phyloP scores from a whole-genome alignment of 495 filamentous ascomycete genomes.

The Aspergillus saccharolyticus region DNA sequence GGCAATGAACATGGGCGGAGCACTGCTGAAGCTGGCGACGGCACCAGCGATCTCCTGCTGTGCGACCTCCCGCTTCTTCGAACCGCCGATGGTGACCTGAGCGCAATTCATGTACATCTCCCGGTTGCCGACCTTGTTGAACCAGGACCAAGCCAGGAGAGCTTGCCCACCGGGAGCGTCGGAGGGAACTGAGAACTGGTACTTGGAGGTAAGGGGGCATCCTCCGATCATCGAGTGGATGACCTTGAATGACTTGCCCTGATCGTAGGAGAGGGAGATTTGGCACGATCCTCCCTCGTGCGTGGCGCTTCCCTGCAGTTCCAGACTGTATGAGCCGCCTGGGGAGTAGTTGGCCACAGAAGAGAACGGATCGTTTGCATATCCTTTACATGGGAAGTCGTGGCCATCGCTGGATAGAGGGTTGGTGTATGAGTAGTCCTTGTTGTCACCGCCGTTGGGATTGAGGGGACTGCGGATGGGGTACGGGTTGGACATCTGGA shows the following conservation, averaged over 20 bases:
- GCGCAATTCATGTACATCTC: constrained; percentile 98
- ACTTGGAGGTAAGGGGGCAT: constrained; percentile 57
- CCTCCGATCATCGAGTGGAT: constrained; percentile 80
- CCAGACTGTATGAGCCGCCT: constrained; percentile 37
- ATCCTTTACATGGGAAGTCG: constrained; percentile 52
- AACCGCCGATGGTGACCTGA: constrained; percentile 58
- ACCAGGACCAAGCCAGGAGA: constrained; percentile 81
- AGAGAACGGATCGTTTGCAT: constrained; percentile 40
- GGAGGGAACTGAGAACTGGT: constrained; percentile 45
- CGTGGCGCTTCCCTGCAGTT: constrained; percentile 50
- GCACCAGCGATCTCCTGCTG: constrained; percentile 3
- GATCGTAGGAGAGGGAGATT: constrained; percentile 74
- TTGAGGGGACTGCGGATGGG: constrained; percentile 47
- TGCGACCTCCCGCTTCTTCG: constrained; percentile 25
- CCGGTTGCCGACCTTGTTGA: constrained; percentile 82
- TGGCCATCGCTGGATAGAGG: constrained; percentile 38
- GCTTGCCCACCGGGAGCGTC: constrained; percentile 47
- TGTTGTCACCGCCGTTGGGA: constrained; percentile 27
- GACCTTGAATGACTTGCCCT: constrained; percentile 65
- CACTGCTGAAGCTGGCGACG: constrained; percentile 39
- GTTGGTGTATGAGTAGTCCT: constrained; percentile 50
- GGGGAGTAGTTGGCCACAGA: constrained; percentile 42
- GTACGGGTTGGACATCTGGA: constrained; percentile 43
- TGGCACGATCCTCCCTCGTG: constrained; percentile 90
- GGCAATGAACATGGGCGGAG: constrained; percentile 70